Conservation (phyloP, 2,329 filamentous ascomycete species). For the Colletotrichum tofieldiae region DNA sequence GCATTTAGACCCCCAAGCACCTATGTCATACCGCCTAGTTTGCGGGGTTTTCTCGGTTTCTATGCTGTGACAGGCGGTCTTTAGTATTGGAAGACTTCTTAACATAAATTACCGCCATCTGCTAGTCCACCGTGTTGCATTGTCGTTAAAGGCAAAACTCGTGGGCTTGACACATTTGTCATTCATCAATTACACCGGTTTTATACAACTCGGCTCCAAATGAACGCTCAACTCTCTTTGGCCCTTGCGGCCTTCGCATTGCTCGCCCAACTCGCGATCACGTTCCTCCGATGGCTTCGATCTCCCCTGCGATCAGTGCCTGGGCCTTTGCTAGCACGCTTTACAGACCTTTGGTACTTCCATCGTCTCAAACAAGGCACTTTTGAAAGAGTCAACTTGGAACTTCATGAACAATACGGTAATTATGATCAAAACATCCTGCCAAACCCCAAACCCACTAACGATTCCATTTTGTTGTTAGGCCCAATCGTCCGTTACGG, state of each 20-base stretch:
- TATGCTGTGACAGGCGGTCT: too few relatives aligned
- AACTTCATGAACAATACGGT: slow-evolving; percentile 52
- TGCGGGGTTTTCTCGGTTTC: too few relatives aligned
- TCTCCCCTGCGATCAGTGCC: slow-evolving; percentile 48
- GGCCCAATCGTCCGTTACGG: slow-evolving; percentile 62
- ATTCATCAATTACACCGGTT: too few relatives aligned
- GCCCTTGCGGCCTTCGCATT: background rate
- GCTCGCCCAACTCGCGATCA: background rate
- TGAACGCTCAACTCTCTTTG: slow-evolving; percentile 15
- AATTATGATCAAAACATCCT: background rate
- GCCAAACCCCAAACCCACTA: background rate
- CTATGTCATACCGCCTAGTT: too few relatives aligned
- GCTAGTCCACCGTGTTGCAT: background rate
- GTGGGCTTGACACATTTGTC: background rate
- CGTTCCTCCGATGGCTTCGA: slow-evolving; percentile 19
- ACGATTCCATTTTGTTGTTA: slow-evolving; percentile 16
- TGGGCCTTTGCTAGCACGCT: slow-evolving; percentile 48
- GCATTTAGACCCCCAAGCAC: too few relatives aligned
- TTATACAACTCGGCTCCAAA: background rate
- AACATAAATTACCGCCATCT: too few relatives aligned
- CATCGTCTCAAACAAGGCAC: slow-evolving; percentile 46
- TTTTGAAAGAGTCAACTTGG: slow-evolving; percentile 49
- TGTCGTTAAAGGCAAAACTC: background rate
- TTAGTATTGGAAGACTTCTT: too few relatives aligned
- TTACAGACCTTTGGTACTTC: slow-evolving; percentile 51